Conservation (phyloP, 176 grass and related monocot genomes). For the Lolium perenne region DNA sequence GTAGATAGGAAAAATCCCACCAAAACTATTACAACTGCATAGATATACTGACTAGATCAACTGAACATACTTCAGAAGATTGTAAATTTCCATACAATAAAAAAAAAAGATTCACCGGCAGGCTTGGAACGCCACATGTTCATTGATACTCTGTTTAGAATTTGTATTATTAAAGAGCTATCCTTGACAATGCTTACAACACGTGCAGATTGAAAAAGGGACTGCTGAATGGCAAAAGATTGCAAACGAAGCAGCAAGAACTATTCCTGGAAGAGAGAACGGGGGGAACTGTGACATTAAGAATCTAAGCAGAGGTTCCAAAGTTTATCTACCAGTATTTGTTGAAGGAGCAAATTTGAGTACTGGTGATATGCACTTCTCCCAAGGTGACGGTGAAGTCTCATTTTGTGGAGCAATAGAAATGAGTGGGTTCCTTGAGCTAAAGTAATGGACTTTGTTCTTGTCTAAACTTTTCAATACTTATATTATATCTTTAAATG, state of each 20-base stretch:
- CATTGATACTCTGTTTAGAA: constrained; percentile 11
- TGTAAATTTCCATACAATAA: background rate
- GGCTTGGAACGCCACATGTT: background rate
- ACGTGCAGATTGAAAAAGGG: constrained; percentile 80
- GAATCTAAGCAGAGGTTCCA: constrained; percentile 91
- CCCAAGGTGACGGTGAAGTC: constrained; percentile 89
- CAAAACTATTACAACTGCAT: constrained; percentile 13
- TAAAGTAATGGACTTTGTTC: constrained; percentile 69
- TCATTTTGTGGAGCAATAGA: constrained; percentile 97
- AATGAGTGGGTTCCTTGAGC: constrained; percentile 98
- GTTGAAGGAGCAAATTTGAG: constrained; percentile 92
- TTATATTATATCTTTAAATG: constrained; percentile 6
- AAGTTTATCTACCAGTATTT: constrained; percentile 95
- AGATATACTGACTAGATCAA: constrained; percentile 4
- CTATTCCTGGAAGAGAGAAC: constrained; percentile 90
- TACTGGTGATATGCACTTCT: constrained; percentile 96
- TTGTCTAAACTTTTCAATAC: constrained; percentile 33
- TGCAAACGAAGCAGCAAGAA: constrained; percentile 87
- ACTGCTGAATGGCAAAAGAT: constrained; percentile 71
- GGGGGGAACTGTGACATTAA: constrained; percentile 97
- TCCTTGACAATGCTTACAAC: constrained; percentile 19
- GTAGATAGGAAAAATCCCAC: background rate
- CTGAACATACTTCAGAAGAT: background rate
- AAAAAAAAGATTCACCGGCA: constrained; percentile 4
- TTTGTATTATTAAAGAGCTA: constrained; percentile 14